phyloP scores from a whole-genome alignment of 2,329 filamentous ascomycete species.

The Phialophora verrucosa region DNA sequence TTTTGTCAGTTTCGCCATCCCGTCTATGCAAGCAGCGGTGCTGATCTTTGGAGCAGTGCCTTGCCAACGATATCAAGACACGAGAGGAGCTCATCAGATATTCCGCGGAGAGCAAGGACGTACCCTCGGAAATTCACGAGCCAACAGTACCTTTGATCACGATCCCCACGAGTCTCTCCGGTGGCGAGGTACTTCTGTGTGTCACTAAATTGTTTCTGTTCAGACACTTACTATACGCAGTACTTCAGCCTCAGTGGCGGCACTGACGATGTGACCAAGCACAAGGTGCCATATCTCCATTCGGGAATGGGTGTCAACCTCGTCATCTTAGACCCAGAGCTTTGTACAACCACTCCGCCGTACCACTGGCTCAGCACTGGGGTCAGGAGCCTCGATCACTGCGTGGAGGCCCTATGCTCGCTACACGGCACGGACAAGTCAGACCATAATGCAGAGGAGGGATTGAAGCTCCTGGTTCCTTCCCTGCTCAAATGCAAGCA shows the following conservation, averaged over 20 bases:
- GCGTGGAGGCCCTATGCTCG: conserved; percentile 60
- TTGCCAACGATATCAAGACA: conserved; percentile 54
- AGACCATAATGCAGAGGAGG: conserved; percentile 48
- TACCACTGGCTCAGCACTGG: conserved; percentile 64
- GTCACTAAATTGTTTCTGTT: not conserved
- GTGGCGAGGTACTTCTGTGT: conserved; percentile 32
- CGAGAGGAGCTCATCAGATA: conserved; percentile 49
- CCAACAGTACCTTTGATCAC: conserved; percentile 47
- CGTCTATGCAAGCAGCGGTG: not conserved
- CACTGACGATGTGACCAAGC: conserved; percentile 17
- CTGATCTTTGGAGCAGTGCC: conserved; percentile 43
- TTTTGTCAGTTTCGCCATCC: conserved; percentile 13
- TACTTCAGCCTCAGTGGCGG: conserved; percentile 19
- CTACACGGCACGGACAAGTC: conserved; percentile 42
- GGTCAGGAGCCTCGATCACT: conserved; percentile 62
- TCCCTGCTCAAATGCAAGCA: conserved; percentile 50
- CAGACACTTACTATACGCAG: not conserved
- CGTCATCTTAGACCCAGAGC: conserved; percentile 52
- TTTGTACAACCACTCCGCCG: conserved; percentile 58
- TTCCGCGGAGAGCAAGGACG: conserved; percentile 44
- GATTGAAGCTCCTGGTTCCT: conserved; percentile 50
- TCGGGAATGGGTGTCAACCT: conserved; percentile 18
- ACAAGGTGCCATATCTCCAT: conserved; percentile 15
- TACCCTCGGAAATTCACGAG: conserved; percentile 49
- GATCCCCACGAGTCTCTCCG: conserved; percentile 15